These are phyloP conservation scores for Vachellia pachyceras DNA, from an alignment of 306 rosid genomes.

Conservation along the genomic window DNA sequence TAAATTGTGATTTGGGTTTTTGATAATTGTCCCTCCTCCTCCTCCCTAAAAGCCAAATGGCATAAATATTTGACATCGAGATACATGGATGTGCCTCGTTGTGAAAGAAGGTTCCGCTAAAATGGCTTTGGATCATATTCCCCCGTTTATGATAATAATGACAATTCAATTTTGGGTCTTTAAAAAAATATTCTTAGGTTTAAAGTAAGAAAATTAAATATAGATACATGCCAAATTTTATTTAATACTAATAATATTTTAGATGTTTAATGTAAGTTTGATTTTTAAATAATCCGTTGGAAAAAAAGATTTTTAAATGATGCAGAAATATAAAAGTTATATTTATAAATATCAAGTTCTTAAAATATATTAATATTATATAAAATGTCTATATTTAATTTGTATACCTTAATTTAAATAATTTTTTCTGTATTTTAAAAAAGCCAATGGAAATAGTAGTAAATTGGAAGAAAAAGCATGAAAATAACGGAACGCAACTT, in stretches of 20 bases:
- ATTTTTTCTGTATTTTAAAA: too few species aligned
- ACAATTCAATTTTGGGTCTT: not conserved
- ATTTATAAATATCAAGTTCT: too few species aligned
- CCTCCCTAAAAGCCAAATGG: not conserved
- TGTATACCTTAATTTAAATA: too few species aligned
- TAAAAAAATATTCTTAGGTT: too few species aligned
- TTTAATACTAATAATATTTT: too few species aligned
- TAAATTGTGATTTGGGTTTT: slow-evolving; percentile 25
- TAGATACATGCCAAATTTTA: too few species aligned
- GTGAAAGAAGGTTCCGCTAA: slow-evolving; percentile 12
- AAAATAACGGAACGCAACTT: not conserved
- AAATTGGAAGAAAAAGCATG: not conserved
- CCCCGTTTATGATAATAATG: slow-evolving; percentile 6
- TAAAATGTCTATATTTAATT: not conserved
- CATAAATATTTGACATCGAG: not conserved
- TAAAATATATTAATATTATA: not conserved
- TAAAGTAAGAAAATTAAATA: too few species aligned
- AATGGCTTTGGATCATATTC: slow-evolving; percentile 11
- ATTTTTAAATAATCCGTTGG: too few species aligned
- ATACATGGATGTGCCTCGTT: not conserved
- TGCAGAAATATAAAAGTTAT: too few species aligned
- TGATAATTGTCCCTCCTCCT: not conserved
- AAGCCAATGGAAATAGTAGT: not conserved
- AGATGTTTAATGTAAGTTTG: too few species aligned
- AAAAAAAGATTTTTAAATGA: too few species aligned